Conservation (phyloP, 495 filamentous ascomycete species). For the Aspergillus bertholletiae region DNA sequence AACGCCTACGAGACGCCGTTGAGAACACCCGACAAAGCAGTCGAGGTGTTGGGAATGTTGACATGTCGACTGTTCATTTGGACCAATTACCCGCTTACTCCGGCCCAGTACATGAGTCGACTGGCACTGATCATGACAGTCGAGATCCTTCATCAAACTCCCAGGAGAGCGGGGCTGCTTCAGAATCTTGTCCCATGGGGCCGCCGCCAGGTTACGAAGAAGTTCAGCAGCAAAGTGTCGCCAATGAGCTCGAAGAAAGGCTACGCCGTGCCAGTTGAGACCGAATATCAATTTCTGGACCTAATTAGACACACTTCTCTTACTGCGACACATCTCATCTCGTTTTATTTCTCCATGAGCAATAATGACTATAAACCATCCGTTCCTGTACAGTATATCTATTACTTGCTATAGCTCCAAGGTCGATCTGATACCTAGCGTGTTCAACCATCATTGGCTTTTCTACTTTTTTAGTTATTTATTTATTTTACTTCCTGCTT, state of each 20-base stretch:
- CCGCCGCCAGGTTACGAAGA: constrained; percentile 94
- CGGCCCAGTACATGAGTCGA: constrained; percentile 22
- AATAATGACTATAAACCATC: neutral
- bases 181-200: constrained; percentile 45
- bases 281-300: neutral
- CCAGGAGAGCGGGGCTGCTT: constrained; percentile 11
- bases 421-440: neutral
- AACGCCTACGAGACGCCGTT: constrained; percentile 72
- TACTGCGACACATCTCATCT: neutral
- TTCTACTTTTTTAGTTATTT: too few relatives aligned
- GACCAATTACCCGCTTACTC: constrained; percentile 85
- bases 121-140: neutral
- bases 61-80: constrained; percentile 60
- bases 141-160: constrained; percentile 8
- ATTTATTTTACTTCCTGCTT: too few relatives aligned
- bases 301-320: neutral
- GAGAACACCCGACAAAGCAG: constrained; percentile 58
- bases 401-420: neutral
- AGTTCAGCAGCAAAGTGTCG: constrained; percentile 77
- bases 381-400: constrained; percentile 11
- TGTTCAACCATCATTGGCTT: too few relatives aligned
- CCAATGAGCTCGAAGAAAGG: constrained; percentile 51
- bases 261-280: constrained; percentile 34
- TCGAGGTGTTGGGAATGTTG: constrained; percentile 46
- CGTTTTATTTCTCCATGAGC: neutral